Base-by-base conservation (phyloP, 1,284 basidiomycete species). In the Ganoderma boninense region DNA sequence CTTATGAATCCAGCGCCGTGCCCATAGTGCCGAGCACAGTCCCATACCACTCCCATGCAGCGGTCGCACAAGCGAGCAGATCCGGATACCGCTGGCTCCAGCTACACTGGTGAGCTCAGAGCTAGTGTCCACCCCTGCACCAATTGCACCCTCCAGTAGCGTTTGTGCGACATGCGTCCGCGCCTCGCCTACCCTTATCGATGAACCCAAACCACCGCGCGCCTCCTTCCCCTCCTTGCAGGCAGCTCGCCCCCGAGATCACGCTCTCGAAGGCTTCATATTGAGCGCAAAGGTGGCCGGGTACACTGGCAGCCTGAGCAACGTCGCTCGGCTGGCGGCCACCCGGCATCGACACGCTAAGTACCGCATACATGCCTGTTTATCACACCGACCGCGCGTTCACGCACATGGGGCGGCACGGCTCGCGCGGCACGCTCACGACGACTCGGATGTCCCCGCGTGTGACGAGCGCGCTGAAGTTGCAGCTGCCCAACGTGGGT, bases 21-120 rank as follows among this genome's bases (percentile, higher is more conserved):
- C 91, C 92, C 0, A 89, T 89, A 75, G 87, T 91, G 73, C 84
- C 95, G 76, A 94, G 93, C 69, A 91, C 93, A 0, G 92, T 90
- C 5, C 85, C 91, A 0, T 85, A 2, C 87, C 18, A 90, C 29
- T 87, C 89, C 16, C 91, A 95, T 73, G 94, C 95, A 78, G 89
- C 89, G 46, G 89, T 94, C 0, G 93, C 88, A 4, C 80, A 83
- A 66, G 91, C 87, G 1, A 93, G 90, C 69, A 90, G 88, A 1
- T 81, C 86, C 67, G 85, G 88, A 0, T 83, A 88, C 42, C 84
- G 93, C 23, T 95, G 90, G 89, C 96, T 89, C 80, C 94, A 96
- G 79, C 86, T 95, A 6, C 95, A 95, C 79, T 93, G 91, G 90
- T 87, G 26, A 29, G 32, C 32, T 32, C 32, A 32, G 61, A 69